Percentiles rank a stretch among this genome's conserved stretches.
Conservation (phyloP, 129 eudicot genomes). For the Flaveria trinervia region DNA sequence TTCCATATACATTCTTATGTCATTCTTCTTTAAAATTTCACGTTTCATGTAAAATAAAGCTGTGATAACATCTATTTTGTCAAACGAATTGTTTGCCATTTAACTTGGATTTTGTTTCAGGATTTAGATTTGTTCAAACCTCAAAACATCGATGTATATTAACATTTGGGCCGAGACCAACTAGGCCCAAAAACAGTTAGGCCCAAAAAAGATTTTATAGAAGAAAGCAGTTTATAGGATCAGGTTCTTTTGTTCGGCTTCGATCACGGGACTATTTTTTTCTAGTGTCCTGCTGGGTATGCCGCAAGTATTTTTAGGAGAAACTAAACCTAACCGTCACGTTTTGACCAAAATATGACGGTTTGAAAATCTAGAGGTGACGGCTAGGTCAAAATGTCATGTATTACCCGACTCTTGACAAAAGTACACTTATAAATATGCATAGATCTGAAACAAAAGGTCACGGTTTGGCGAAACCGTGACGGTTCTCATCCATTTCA, state of each 20-base stretch:
- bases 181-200: not conserved
- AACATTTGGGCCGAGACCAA: not conserved
- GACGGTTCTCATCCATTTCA: no score
- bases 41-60: conserved; percentile 28
- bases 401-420: no score
- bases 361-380: no score
- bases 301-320: no score
- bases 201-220: not conserved
- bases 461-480: no score
- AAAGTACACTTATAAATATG: no score
- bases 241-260: not conserved
- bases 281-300: no score
- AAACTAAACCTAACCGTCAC: no score
- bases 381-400: no score
- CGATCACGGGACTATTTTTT: no score
- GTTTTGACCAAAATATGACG: no score
- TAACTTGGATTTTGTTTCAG: conserved; percentile 24
- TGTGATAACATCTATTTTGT: conserved; percentile 40
- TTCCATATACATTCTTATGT: conserved; percentile 9
- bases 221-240: not conserved
- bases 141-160: not conserved
- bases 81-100: conserved; percentile 29
- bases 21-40: conserved; percentile 15
- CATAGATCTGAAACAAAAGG: no score
- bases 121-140: not conserved